Evolutionary conservation across 2,329 filamentous ascomycete genomes (phyloP).

Genomic region (Biscogniauxia mediterranea): DNA sequence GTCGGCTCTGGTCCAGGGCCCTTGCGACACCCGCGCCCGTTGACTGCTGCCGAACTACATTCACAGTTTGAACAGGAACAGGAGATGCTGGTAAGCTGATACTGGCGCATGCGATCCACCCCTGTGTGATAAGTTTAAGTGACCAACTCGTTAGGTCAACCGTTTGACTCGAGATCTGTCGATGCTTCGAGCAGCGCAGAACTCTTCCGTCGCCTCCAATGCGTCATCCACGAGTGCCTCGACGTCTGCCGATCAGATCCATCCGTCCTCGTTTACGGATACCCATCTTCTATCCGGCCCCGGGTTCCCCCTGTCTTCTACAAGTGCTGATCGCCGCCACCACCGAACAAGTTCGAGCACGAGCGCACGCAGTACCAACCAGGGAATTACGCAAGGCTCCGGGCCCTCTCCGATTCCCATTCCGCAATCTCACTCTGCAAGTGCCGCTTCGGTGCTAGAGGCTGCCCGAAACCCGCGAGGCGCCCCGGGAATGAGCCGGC

Average conservation of each 20-base stretch:
- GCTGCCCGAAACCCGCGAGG: constrained; percentile 45
- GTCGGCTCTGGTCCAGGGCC: constrained; percentile 65
- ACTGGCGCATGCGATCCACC: background rate
- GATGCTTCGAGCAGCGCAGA: constrained; percentile 70
- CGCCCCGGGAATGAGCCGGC: constrained; percentile 42
- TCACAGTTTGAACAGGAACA: constrained; percentile 91
- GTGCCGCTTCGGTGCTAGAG: constrained; percentile 42
- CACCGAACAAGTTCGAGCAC: constrained; percentile 59
- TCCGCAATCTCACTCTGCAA: constrained; percentile 32
- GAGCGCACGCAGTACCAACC: constrained; percentile 47
- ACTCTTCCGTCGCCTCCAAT: constrained; percentile 65
- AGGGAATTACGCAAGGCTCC: constrained; percentile 43
- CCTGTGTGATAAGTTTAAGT: background rate
- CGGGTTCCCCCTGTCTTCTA: constrained; percentile 55
- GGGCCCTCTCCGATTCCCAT: constrained; percentile 33
- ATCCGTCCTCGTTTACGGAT: constrained; percentile 41
- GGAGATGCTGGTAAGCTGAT: constrained; percentile 63
- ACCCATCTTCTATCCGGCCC: constrained; percentile 55
- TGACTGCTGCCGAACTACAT: constrained; percentile 88
- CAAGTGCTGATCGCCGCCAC: constrained; percentile 47
- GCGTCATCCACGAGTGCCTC: constrained; percentile 59
- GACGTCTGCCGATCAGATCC: constrained; percentile 46
- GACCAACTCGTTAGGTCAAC: constrained; percentile 67
- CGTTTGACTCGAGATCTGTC: constrained; percentile 86
- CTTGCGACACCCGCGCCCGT: constrained; percentile 78